A percentile compares a stretch with the other conserved stretches of the same genome.
phyloP scores from a whole-genome alignment of 2,329 filamentous ascomycete species.

The Geosmithia putterillii region DNA sequence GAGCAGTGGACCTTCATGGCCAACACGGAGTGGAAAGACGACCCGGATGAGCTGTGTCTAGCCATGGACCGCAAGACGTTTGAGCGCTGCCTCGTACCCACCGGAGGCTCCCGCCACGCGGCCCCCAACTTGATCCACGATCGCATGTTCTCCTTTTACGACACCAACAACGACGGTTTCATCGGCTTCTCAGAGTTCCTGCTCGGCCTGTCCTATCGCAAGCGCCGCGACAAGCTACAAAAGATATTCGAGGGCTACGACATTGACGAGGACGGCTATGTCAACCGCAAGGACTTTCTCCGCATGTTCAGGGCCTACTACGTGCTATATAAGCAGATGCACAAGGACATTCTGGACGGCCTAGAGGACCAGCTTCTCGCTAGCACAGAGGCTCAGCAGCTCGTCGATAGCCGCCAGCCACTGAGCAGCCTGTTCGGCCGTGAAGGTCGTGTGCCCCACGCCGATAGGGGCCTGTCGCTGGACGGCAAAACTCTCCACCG shows the following conservation, averaged over 20 bases:
- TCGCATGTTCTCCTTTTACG: slow-evolving; percentile 93
- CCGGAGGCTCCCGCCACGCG: slow-evolving; percentile 65
- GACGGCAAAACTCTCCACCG: slow-evolving; percentile 54
- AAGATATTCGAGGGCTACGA: slow-evolving; percentile 85
- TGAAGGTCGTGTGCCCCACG: slow-evolving; percentile 53
- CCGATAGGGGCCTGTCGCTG: slow-evolving; percentile 41
- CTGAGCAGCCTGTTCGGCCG: slow-evolving; percentile 65
- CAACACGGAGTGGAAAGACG: slow-evolving; percentile 69
- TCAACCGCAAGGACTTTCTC: slow-evolving; percentile 77
- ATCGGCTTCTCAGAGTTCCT: slow-evolving; percentile 92
- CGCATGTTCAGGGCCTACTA: slow-evolving; percentile 91
- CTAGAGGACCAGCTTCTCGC: slow-evolving; percentile 69
- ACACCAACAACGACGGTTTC: slow-evolving; percentile 75
- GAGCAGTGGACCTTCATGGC: slow-evolving; percentile 95
- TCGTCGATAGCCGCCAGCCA: slow-evolving; percentile 63
- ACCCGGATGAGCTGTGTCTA: slow-evolving; percentile 63
- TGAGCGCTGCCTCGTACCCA: slow-evolving; percentile 77
- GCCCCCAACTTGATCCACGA: slow-evolving; percentile 87
- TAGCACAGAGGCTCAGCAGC: slow-evolving; percentile 62
- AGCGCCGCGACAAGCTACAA: slow-evolving; percentile 54
- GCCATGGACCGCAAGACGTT: slow-evolving; percentile 92
- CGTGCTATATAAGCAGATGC: slow-evolving; percentile 78
- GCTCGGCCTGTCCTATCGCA: slow-evolving; percentile 62
- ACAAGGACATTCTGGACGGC: slow-evolving; percentile 67
- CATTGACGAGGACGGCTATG: slow-evolving; percentile 75